Evolutionary conservation across 371 early-diverging fungal species (phyloP), one percentile per base, ranked within the genome.

Genomic region (Actinomortierella ambigua): DNA sequence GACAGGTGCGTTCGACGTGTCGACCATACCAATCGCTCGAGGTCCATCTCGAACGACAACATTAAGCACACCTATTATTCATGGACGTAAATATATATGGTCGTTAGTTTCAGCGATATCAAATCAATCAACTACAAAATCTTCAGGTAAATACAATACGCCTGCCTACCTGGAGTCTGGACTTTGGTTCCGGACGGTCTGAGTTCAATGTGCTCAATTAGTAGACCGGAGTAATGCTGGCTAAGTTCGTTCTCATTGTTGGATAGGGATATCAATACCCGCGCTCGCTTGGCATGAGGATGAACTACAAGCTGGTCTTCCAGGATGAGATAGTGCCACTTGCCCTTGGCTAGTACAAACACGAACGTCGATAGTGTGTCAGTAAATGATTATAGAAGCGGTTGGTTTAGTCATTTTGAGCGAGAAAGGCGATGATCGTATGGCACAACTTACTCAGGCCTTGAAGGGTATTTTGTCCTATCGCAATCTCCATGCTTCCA

Each of bases 141-240:
- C n/a, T n/a, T n/a, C n/a, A n/a, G n/a, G n/a, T n/a, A 3, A 41
- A 51, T 3, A 18, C n/a, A 29, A 24, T n/a, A n/a, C 26, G 26
- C 15, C 24, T 8, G 9, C 50, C 55, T 59, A 71, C 71, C 23
- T 50, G 51, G 61, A 5, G 22, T n/a, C 15, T 66, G 66, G 2
- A 23, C 29, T 15, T 26, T 22, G 22, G 57, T 1, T 1, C 56
- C 23, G 9, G 66, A 42, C 1, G 75, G 68, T 48, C 68, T 43
- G 53, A 75, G 54, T 40, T 68, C 75, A 23, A 75, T 61, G 57
- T 68, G 65, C 15, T 75, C 75, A 22, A 75, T 28, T 2, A 51
- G 28, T n/a, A 75, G 51, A 44, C 75, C 75, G 27, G 29, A 34
- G 18, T 61, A 75, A 18, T 67, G 68, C 9, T 54, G 53, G 2